phyloP scores from a whole-genome alignment of 306 rosid species.

The Lotus japonicus region DNA sequence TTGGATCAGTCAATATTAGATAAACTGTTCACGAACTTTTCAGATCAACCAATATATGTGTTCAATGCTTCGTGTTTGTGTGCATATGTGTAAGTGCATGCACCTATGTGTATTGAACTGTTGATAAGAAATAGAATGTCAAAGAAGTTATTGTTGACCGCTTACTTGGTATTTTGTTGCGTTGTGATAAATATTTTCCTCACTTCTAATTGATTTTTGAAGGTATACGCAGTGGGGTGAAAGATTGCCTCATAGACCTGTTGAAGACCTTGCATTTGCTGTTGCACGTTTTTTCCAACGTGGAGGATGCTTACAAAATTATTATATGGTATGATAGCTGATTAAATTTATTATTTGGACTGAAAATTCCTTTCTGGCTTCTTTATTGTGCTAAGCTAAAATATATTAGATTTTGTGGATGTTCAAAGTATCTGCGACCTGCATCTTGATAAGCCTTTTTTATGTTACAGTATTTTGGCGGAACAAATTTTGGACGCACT shows the following conservation, averaged over 20 bases:
- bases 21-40: conserved; percentile 5
- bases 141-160: background rate
- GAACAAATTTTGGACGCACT: conserved; percentile 95
- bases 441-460: conserved; percentile 31
- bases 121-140: conserved; percentile 6
- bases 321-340: conserved; percentile 70
- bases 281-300: conserved; percentile 95
- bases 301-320: conserved; percentile 94
- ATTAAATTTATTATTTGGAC: conserved; percentile 6
- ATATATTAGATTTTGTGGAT: conserved; percentile 8
- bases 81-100: background rate
- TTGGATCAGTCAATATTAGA: background rate
- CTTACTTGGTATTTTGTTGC: conserved; percentile 5
- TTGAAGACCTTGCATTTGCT: conserved; percentile 95
- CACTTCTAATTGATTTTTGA: conserved; percentile 27
- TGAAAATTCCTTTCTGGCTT: conserved; percentile 3
- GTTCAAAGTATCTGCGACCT: background rate
- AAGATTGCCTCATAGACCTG: conserved; percentile 88
- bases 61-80: background rate
- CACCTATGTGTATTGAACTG: background rate
- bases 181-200: background rate
- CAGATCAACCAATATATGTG: background rate
- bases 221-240: conserved; percentile 93
- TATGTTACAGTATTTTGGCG: conserved; percentile 82
- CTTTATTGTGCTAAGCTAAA: conserved; percentile 1